Evolutionary conservation across 2,329 filamentous ascomycete genomes (phyloP), one percentile per base, ranked within the genome.

Genomic region (Aschersonia sp.): DNA sequence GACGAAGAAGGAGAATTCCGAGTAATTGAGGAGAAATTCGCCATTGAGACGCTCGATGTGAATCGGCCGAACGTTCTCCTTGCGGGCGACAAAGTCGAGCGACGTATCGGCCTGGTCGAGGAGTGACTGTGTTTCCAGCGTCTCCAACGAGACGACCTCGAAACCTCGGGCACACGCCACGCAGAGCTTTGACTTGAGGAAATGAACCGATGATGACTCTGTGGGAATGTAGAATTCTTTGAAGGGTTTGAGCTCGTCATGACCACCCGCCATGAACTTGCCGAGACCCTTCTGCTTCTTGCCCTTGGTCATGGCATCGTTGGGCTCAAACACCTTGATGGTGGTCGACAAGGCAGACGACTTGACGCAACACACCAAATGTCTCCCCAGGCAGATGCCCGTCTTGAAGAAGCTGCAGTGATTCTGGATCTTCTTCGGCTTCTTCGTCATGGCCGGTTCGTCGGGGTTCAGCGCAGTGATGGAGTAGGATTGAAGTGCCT

Each of bases 141-240:
- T 97, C 65, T 97, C 89, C 38, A 98, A 76, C 50, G 85, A 92
- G 51, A 98, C 92, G 32, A 98, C 91, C 66, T 98, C 92, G 65
- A 98, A 98, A 43, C 92, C 92, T 63, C 89, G 81, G 9, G 89
- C 85, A 62, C 92, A 97, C 44, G 91, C 92, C 51, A 98, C 92
- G 63, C 92, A 98, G 30, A 98, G 78, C 62, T 95, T 98, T 52
- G 86, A 92, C 60, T 92, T 89, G 56, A 98, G 77, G 74, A 97
- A 98, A 67, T 98, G 92, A 41, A 98, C 92, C 40, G 89, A 96
- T 4, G 88, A 91, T n/a, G 91, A 94, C 70, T 98, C 92, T 5
- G 89, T 92, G 0, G 92, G 92, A 51, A 98, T 96, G 67, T 98
- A 98, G 60, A 96, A 97, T 71, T 98, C 92, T 75, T 95, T 95